Base-by-base conservation (phyloP, 164 flowering plant genomes). In the Kingdonia uniflora region DNA sequence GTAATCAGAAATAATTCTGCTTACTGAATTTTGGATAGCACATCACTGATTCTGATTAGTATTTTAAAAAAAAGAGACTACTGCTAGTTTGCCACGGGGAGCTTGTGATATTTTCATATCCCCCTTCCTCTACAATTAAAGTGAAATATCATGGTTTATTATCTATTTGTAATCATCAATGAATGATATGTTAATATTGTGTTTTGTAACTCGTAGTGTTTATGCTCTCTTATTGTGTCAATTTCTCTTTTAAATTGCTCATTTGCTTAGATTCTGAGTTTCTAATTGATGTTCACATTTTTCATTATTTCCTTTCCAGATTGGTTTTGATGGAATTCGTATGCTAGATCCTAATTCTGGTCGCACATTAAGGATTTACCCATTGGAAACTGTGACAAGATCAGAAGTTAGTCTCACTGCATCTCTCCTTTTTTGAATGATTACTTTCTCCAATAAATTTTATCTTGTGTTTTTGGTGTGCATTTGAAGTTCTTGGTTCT, bases 321-420 rank as follows among this genome's bases (percentile, higher is more conserved):
- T 91, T 75, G 96, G 92, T 49, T 61, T 91, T 68, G 98, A 91
- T 77, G 98, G 98, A 19, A 80, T 91, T 65, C 96, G 84, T 11
- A 87, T 91, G 95, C 91, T 91, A 67, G 98, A 91, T 66, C 94
- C 95, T 15, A 76, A 56, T 55, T 80, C 81, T 7, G 74, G 70
- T 45, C 70, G 96, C 59, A 87, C 80, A 14, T 65, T 87, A 68
- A 87, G 98, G 73, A 91, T 87, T 52, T 91, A 91, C 70, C 85
- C 95, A 11, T 83, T 91, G 47, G 98, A 91, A 65, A 83, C 66
- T 14, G 74, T 91, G 44, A 80, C 98, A 6, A 82, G 90, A 85
- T 87, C 95, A 61, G 95, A 91, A 22, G 97, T 91, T 71, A 55
- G 87, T 73, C 19, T 46, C n/a, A 4, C 6, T 49, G 37, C 4